Base-by-base conservation (phyloP, 2,329 filamentous ascomycete species). In the Cladosporium sp. region DNA sequence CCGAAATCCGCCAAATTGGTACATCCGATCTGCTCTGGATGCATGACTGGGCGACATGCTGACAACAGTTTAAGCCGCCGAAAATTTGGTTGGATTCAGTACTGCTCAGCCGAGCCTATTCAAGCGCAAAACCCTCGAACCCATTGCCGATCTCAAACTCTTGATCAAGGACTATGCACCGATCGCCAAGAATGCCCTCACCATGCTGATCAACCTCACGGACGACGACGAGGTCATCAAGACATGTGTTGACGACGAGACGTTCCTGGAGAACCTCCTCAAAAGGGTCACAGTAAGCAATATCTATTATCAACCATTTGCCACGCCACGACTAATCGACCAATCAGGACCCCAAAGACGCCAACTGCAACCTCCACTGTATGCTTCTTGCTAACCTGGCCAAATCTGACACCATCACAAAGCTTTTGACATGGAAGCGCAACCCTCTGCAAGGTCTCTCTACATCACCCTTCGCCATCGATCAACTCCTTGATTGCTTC, bases 401-500 rank as follows among this genome's bases (percentile, higher is more conserved):
- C 58, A 97, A 97, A 75, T 88, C 83, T 60, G 86, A 93, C 64
- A 80, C 80, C 5, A 74, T 96, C 57, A 87, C 88, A 62, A 80
- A 81, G 42, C 78, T 97, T 4, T 74, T 93, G 10, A 78, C 80
- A 4, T 78, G 88, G 56, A 88, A 87, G 67, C 87, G 91, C 61
- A 76, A 82, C 6, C 73, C 87, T 0, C 88, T 91, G 2, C 82
- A 85, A 56, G 79, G 80, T n/a, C 82, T 96, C 6, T 85, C 84
- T 5, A 88, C 84, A 1, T 89, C 90, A 39, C 82, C 86, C 35
- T 80, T 84, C 58, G 86, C 90, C 4, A 83, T 97, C 66, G 91
- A 97, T 72, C 94, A 97, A 74, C 78, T 99, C 28, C 85, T 99
- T 72, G 94, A 97, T 72, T 87, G 95, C 66, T 99, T 99, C 70